A percentile compares a stretch with the other conserved stretches of the same genome.
These are phyloP conservation scores for Teratosphaeria destructans DNA, from an alignment of 2,329 filamentous ascomycete species.

Conservation along the genomic window DNA sequence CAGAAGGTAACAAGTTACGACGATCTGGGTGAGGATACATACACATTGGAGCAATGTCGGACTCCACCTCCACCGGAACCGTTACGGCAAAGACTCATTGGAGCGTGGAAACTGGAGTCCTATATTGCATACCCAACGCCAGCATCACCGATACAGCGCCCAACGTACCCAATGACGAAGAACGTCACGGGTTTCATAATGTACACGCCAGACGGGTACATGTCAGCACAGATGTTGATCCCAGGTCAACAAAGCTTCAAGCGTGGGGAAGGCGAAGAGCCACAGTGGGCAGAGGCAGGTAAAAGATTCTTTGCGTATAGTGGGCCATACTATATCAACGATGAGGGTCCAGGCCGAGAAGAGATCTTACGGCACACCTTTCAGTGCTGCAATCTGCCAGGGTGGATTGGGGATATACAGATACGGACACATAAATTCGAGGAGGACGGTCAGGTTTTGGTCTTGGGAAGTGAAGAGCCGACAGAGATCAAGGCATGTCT, in stretches of 20 bases:
- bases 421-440: slow-evolving; percentile 28
- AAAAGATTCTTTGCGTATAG: slow-evolving; percentile 28
- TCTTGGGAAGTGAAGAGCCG: slow-evolving; percentile 28
- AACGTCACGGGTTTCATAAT: slow-evolving; percentile 28
- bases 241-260: slow-evolving; percentile 29
- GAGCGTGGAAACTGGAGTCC: slow-evolving; percentile 29
- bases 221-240: slow-evolving; percentile 29
- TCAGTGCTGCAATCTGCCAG: slow-evolving; percentile 28
- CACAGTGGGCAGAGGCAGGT: slow-evolving; percentile 30
- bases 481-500: slow-evolving; percentile 28
- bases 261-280: slow-evolving; percentile 27
- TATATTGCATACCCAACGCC: slow-evolving; percentile 29
- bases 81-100: slow-evolving; percentile 24
- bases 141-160: slow-evolving; percentile 23
- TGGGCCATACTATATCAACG: slow-evolving; percentile 29
- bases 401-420: slow-evolving; percentile 30
- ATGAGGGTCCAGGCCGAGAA: slow-evolving; percentile 24
- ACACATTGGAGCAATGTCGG: slow-evolving; percentile 19
- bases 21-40: slow-evolving; percentile 24
- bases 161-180: slow-evolving; percentile 28
- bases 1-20: slow-evolving; percentile 20
- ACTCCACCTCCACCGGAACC: slow-evolving; percentile 21
- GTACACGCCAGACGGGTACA: slow-evolving; percentile 30
- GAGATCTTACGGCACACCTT: slow-evolving; percentile 28
- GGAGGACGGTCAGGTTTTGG: slow-evolving; percentile 28